Conservation (phyloP, 352 stramenopile species). For the Phytophthora citrophthora region DNA sequence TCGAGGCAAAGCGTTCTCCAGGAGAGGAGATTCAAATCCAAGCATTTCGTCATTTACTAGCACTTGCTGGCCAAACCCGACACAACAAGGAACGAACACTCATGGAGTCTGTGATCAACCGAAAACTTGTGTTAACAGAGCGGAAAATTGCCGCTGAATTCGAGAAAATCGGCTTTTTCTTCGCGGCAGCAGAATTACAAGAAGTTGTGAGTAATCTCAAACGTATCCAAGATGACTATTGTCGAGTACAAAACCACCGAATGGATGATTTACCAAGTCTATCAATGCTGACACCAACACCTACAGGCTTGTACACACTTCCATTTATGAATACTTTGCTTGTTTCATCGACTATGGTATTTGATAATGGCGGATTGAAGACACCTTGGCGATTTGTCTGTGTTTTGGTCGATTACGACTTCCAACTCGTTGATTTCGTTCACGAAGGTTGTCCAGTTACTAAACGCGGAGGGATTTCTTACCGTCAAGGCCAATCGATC, state of each 20-base stretch:
- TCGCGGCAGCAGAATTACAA: conserved; percentile 51
- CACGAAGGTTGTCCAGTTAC: conserved; percentile 55
- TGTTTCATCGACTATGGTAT: conserved; percentile 50
- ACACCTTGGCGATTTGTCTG: conserved; percentile 62
- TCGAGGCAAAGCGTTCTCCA: conserved; percentile 69
- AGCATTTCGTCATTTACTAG: conserved; percentile 64
- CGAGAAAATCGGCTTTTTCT: conserved; percentile 64
- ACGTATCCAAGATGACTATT: conserved; percentile 61
- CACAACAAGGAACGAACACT: conserved; percentile 62
- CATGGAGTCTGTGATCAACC: conserved; percentile 69
- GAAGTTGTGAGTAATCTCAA: conserved; percentile 56
- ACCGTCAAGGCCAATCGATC: conserved; percentile 53
- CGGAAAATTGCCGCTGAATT: conserved; percentile 57
- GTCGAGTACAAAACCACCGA: conserved; percentile 47
- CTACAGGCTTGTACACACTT: conserved; percentile 49
- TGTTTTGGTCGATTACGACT: conserved; percentile 65
- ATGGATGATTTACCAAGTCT: conserved; percentile 71
- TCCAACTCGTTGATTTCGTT: conserved; percentile 69
- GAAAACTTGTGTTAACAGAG: conserved; percentile 68
- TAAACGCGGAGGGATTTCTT: conserved; percentile 33
- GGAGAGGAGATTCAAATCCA: conserved; percentile 66
- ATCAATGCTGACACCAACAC: conserved; percentile 54
- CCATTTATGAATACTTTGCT: conserved; percentile 53
- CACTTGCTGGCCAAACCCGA: conserved; percentile 45
- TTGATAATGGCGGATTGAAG: conserved; percentile 13